These are phyloP conservation scores for Stramenopiles sp. DNA, from an alignment of 352 stramenopile genomes.

Conservation along the genomic window DNA sequence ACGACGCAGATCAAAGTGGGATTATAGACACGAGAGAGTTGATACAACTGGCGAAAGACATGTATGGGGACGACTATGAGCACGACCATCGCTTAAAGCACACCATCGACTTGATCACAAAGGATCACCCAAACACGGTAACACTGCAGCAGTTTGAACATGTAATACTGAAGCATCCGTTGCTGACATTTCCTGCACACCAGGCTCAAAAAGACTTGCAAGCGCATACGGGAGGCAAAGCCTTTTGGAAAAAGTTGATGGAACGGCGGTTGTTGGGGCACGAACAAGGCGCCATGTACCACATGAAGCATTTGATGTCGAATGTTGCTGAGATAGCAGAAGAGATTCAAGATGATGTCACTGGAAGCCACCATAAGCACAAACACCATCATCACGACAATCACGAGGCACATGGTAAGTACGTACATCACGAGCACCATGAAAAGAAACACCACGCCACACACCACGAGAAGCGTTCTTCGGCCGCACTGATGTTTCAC, in stretches of 20 bases:
- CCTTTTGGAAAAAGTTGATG: not conserved
- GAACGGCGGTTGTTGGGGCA: not conserved
- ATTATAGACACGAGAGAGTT: not conserved
- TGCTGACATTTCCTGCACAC: not conserved
- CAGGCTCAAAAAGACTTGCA: not conserved
- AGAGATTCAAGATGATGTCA: not conserved
- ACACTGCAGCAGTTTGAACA: not conserved
- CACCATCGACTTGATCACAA: not conserved
- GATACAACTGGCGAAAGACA: not conserved
- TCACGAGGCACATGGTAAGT: not conserved
- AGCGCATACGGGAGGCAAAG: not conserved
- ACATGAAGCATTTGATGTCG: not conserved
- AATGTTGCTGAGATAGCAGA: not conserved
- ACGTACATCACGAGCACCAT: not conserved
- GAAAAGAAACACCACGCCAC: not conserved
- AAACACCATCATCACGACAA: not conserved
- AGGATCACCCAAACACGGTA: conserved; percentile 1
- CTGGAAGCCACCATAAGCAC: not conserved
- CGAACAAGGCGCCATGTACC: not conserved
- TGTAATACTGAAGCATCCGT: not conserved
- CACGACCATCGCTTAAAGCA: not conserved
- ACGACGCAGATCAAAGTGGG: not conserved
- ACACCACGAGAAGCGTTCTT: not conserved
- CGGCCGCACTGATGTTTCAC: not conserved
- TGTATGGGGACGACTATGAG: not conserved